Base-by-base conservation (phyloP, 2,329 filamentous ascomycete genomes). In the Penicillium brasilianum region DNA sequence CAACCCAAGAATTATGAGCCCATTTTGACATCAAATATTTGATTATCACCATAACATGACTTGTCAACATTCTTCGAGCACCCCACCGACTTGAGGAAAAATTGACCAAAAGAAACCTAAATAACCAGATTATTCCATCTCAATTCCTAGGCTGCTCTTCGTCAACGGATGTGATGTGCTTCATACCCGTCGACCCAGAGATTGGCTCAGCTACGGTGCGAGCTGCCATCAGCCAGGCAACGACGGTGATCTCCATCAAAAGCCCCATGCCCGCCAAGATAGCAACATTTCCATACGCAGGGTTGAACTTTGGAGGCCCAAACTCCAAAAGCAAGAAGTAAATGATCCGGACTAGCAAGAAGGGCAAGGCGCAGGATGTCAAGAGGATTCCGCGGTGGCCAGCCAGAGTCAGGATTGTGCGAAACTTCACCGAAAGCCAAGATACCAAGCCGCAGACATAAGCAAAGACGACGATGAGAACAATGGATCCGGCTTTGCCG, bases 201-300 rank as follows among this genome's bases (percentile, higher is more conserved):
- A 71, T 48, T 1, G 71, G 71, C 55, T 72, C 69, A 3, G 66
- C 61, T 25, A 71, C 58, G 2, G 58, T 62, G 3, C 69, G 69
- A 41, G 69, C 66, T 4, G 50, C 5, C 20, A 72, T 41, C 14
- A 73, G 51, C 18, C 72, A 54, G 9, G 52, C 22, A 4, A 68
- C 61, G 43, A 66, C 53, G 18, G 71, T 53, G 13, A 69, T 58
- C 52, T 73, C 72, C 71, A 72, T 72, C 54, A 71, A 44, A 34
- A 73, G 44, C 3, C 66, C 63, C 66, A 71, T 72, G 4, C 65
- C 66, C 55, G 64, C 62, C 59, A 68, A 59, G 14, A 66, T 44
- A 9, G 63, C 57, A 1, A 59, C 53, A 51, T 67, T 54, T 4
- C 70, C 69, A 36, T 48, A 57, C 4, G 53, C 58, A 8, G 66